Conservation (phyloP, 208 protist species). For the Leishmania martiniquensis region DNA sequence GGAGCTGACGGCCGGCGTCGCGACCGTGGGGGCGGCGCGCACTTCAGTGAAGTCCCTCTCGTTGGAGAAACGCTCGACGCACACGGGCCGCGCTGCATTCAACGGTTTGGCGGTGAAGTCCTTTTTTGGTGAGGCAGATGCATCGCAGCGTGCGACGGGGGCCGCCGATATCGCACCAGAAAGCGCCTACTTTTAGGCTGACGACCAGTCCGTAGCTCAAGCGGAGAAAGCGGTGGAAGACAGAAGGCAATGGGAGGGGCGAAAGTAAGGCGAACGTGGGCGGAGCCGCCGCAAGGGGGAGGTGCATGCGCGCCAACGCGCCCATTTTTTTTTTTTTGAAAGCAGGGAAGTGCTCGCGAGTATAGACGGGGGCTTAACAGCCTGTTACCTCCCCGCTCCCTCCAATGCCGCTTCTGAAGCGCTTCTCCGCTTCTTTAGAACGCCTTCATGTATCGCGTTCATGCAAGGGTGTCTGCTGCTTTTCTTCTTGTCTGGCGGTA, state of each 20-base stretch:
- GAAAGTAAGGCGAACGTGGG: not conserved
- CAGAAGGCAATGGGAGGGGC: no score
- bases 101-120: conserved; percentile 38
- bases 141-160: not conserved
- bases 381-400: no score
- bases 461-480: not conserved
- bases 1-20: conserved; percentile 8
- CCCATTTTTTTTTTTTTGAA: no score
- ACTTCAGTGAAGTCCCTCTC: not conserved
- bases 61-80: not conserved
- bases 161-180: conserved; percentile 10
- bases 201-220: no score
- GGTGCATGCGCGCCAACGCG: not conserved
- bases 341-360: no score
- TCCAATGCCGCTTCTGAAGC: not conserved
- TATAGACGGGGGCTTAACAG: no score
- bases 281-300: not conserved
- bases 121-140: conserved; percentile 36
- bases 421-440: not conserved
- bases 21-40: not conserved
- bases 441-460: not conserved
- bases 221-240: not conserved
- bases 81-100: conserved; percentile 7
- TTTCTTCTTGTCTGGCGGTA: not conserved
- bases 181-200: conserved; percentile 63